These are phyloP conservation scores for Sindora glabra DNA, from an alignment of 306 rosid species.

Conservation along the genomic window DNA sequence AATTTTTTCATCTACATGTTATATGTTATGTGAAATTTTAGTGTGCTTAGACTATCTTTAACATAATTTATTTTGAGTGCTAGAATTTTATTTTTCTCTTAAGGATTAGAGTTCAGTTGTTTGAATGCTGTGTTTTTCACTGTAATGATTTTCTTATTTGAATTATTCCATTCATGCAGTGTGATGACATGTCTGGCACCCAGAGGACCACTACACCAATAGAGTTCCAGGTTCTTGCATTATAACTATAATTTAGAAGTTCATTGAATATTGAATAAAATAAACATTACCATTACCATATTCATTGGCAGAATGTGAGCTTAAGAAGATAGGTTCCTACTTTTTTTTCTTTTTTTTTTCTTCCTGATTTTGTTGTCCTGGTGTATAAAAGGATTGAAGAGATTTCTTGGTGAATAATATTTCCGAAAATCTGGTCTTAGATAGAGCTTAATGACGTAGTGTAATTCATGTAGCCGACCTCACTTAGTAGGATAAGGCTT, in stretches of 20 bases:
- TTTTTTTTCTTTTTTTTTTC: no score
- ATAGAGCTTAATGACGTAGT: no score
- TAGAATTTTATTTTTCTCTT: not conserved
- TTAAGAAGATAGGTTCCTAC: no score
- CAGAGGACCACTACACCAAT: conserved; percentile 51
- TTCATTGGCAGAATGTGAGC: not conserved
- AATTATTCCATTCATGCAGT: conserved; percentile 28
- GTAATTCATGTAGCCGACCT: no score
- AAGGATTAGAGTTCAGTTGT: not conserved
- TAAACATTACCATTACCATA: not conserved
- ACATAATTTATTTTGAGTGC: not conserved
- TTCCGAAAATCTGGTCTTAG: no score
- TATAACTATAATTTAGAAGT: not conserved
- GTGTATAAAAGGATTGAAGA: no score
- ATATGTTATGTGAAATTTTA: not conserved
- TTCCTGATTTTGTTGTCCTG: no score
- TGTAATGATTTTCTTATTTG: not conserved
- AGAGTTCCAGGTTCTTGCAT: conserved; percentile 43
- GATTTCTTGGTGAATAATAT: no score
- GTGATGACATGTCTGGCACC: conserved; percentile 32
- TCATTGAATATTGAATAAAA: no score
- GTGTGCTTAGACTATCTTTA: not conserved
- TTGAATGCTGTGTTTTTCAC: not conserved
- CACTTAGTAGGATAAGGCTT: no score
- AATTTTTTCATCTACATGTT: not conserved